Base-by-base conservation (phyloP, 2,329 filamentous ascomycete genomes). In the Didymella pinodella region DNA sequence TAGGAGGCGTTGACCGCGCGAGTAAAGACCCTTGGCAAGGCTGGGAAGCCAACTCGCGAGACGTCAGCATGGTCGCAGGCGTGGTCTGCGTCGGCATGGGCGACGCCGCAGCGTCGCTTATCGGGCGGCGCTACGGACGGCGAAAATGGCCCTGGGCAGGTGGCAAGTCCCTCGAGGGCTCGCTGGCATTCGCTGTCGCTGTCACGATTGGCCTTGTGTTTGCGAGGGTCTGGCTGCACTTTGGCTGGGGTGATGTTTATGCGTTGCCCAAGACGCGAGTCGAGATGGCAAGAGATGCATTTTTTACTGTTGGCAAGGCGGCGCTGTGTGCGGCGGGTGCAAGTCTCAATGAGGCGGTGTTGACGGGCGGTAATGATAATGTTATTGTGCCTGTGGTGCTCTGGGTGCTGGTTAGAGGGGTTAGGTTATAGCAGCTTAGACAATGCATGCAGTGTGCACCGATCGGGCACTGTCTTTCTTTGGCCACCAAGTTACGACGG, bases 281-380 rank as follows among this genome's bases (percentile, higher is more conserved):
- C 38, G 61, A 64, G 59, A 57, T 71, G 71, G 34, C 54, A 68
- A 62, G 67, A 12, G 66, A 57, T 34, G 65, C 60, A 25, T 32
- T 68, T 1, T 68, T 74, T 29, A 76, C 80, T 14, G 53, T 79
- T 26, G 67, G 66, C 18, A 95, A 94, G 72, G 87, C 90, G 11
- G 81, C 83, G 4, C 72, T 91, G 47, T 96, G 93, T 65, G 93
- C 91, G 5, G 63, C 50, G 8, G 86, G 93, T 57, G 92, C 93
- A 28, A 97, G 93, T 77, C 83, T 97, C 67, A 96, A 95, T 51
- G 95, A 99, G 80, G 93, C 95, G 26, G 94, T 97, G 46, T 80
- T 99, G 64, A 98, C 95, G 14, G 95, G 95, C 2, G 95, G 94
- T 29, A 99, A 99, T 77, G 95, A 99, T 82, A 99, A 99, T 82